Evolutionary conservation across 192 early-diverging fungal genomes (phyloP), one percentile per base, ranked within the genome.

Genomic region (Rhizophagus clarus): DNA sequence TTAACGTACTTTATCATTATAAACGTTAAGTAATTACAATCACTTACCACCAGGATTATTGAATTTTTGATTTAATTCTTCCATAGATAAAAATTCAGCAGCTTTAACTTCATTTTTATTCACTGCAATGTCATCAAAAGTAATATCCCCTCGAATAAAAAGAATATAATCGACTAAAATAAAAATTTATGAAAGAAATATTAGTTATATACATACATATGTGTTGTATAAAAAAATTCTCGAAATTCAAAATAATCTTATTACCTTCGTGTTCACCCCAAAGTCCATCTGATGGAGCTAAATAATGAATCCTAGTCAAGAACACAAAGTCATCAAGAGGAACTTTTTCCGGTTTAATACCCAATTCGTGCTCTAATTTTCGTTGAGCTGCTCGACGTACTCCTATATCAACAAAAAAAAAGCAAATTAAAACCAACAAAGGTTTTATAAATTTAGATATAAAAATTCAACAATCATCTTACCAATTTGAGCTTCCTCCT

Each of bases 261-360:
- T 67, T 84, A 86, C 86, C 83, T 87, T 99, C 98, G 83, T 99
- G 98, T 85, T 99, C 98, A n/a, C 98, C 98, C 98, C 98, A 99
- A 76, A 94, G 76, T 28, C 96, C 96, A 78, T 99, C 95, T 26
- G 93, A 95, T n/a, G 95, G 94, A 28, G 98, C 96, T 79, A 97
- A 77, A 84, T 99, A 99, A 80, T 99, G 98, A 70, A 99, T 97
- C 60, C 94, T 89, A 20, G 98, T 99, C 82, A 99, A 87, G 84
- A 93, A 99, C 77, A 93, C 79, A 82, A 99, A 92, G 49, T 91
- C 79, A 22, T 97, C 95, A 82, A 97, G 70, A 4, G 93, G 93
- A 12, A 98, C 92, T 81, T 96, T 89, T 72, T 88, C 81, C 10
- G 88, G 85, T 74, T 85, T 85, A 72, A 99, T 98, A 37, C 98